Conservation (phyloP, 495 filamentous ascomycete genomes). For the Hypoxylon fuscum region DNA sequence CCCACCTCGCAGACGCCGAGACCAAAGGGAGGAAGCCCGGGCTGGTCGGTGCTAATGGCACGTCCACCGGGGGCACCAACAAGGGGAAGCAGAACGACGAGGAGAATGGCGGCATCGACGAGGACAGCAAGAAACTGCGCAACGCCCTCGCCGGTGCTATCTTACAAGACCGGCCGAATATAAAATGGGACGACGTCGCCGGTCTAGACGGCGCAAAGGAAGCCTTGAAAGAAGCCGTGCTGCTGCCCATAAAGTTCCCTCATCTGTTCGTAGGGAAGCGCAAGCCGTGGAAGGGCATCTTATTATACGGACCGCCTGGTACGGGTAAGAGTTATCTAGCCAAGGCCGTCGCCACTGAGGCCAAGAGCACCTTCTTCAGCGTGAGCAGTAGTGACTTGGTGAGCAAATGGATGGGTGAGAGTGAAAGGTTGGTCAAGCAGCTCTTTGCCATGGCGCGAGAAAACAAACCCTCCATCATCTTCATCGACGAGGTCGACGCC, state of each 20-base stretch:
- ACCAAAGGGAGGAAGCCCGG: constrained; percentile 74
- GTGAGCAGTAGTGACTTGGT: constrained; percentile 97
- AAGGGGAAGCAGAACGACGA: constrained; percentile 61
- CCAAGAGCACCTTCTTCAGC: constrained; percentile 99
- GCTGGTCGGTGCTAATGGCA: constrained; percentile 88
- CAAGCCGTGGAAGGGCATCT: constrained; percentile 97
- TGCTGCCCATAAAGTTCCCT: constrained; percentile 97
- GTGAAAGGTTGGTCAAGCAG: constrained; percentile 98
- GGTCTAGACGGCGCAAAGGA: constrained; percentile 95
- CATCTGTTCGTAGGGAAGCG: constrained; percentile 96
- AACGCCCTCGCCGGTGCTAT: constrained; percentile 92
- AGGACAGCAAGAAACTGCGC: constrained; percentile 93
- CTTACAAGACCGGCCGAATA: constrained; percentile 90
- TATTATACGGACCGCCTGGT: constrained; percentile 95
- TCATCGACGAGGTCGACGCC: constrained; percentile 99
- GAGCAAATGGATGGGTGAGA: constrained; percentile 99
- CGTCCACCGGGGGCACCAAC: constrained; percentile 70
- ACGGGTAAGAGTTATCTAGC: constrained; percentile 97
- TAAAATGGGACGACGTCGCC: constrained; percentile 98
- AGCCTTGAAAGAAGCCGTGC: constrained; percentile 95
- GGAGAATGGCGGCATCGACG: constrained; percentile 70
- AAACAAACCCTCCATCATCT: constrained; percentile 98
- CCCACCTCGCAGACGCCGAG: constrained; percentile 81
- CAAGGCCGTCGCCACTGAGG: constrained; percentile 97
- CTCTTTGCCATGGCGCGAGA: constrained; percentile 98